Percentiles rank a stretch among this genome's conserved stretches.
Conservation (phyloP, 208 protist species). For the Leishmania major region DNA sequence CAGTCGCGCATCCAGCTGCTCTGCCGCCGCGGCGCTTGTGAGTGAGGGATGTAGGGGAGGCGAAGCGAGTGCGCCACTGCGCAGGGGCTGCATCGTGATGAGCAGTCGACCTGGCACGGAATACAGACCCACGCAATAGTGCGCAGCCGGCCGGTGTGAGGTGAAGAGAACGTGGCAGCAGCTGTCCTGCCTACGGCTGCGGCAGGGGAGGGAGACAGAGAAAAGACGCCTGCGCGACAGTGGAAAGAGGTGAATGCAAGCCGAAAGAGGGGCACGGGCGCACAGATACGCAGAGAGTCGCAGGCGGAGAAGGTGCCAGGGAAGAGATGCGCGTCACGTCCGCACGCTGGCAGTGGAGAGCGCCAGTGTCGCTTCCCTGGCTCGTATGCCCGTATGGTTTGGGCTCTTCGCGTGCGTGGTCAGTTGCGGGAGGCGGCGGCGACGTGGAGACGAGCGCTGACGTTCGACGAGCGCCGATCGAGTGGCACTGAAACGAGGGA, state of each 20-base stretch:
- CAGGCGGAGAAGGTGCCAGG: background rate
- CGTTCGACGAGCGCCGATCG: background rate
- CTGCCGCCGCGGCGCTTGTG: background rate
- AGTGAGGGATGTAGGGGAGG: background rate
- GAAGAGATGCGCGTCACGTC: background rate
- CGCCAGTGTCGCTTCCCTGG: background rate
- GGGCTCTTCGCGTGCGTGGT: too few relatives aligned
- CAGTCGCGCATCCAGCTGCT: background rate
- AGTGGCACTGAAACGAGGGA: background rate
- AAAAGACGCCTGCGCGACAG: background rate
- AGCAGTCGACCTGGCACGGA: background rate
- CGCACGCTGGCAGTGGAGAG: background rate
- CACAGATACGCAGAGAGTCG: background rate
- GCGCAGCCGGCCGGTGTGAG: background rate
- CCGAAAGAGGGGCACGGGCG: background rate
- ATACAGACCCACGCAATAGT: background rate
- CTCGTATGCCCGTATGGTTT: too few relatives aligned
- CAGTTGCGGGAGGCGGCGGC: background rate
- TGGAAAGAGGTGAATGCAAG: background rate
- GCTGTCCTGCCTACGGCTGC: background rate
- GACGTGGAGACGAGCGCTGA: background rate
- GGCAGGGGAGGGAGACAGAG: background rate
- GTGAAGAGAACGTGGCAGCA: background rate
- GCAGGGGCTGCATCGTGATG: background rate
- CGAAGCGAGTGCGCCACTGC: background rate